These are phyloP conservation scores for Odontarrhena argentea DNA, from an alignment of 345 rosid species.

Conservation along the genomic window DNA sequence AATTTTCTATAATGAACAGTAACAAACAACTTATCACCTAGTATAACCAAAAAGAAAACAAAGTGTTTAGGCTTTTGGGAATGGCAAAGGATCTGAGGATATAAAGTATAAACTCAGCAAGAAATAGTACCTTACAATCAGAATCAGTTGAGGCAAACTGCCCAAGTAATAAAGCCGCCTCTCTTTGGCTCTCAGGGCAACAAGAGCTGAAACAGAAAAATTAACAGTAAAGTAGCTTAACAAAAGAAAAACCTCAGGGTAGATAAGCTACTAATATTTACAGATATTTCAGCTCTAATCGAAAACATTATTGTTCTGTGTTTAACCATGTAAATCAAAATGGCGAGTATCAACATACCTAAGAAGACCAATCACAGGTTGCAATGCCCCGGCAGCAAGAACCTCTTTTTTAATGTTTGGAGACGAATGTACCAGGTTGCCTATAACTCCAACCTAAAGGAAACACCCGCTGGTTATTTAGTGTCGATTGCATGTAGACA, in stretches of 20 bases:
- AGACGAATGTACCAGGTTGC: slow-evolving; percentile 96
- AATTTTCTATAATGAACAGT: slow-evolving; percentile 14
- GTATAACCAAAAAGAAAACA: slow-evolving; percentile 26
- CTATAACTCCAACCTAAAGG: slow-evolving; percentile 85
- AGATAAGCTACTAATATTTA: slow-evolving; percentile 7
- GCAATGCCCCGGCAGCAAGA: slow-evolving; percentile 93
- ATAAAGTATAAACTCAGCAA: slow-evolving; percentile 10
- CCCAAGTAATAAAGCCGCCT: slow-evolving; percentile 97
- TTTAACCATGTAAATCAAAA: slow-evolving; percentile 11
- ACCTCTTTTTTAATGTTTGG: slow-evolving; percentile 94
- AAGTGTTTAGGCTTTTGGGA: slow-evolving; percentile 8
- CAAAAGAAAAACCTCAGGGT: slow-evolving; percentile 6
- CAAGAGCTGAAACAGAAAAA: slow-evolving; percentile 64
- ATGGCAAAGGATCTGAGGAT: slow-evolving; percentile 10
- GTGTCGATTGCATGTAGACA: slow-evolving; percentile 10
- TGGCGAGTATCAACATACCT: slow-evolving; percentile 48
- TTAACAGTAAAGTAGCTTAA: slow-evolving; percentile 13
- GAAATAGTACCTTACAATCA: slow-evolving; percentile 81
- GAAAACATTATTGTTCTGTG: slow-evolving; percentile 5
- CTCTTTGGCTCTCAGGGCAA: slow-evolving; percentile 98
- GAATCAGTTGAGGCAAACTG: slow-evolving; percentile 99
- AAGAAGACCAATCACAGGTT: slow-evolving; percentile 92
- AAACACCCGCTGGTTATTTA: slow-evolving; percentile 26
- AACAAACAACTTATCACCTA: slow-evolving; percentile 22
- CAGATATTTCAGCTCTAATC: slow-evolving; percentile 1